Evolutionary conservation across 2,329 filamentous ascomycete species (phyloP), one percentile per base, ranked within the genome.

Genomic region (Colletotrichum tofieldiae): DNA sequence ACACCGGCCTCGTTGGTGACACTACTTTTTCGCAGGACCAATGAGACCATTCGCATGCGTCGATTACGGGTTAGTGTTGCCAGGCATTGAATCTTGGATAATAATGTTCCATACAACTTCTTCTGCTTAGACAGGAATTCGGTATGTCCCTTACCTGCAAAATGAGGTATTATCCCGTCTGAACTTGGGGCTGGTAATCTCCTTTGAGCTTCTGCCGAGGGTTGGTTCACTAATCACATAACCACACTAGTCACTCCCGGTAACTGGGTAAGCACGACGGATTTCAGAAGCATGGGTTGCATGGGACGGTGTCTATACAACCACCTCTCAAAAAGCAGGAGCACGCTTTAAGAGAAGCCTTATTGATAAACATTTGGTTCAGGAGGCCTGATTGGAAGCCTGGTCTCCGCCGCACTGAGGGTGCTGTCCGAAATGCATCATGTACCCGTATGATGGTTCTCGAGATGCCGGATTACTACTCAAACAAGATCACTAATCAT

Each of bases 401-500:
- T 49, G 11, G n/a, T 14, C 11, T 49, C 9, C n/a, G n/a, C 45
- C n/a, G n/a, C 45, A 26, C 45, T 12, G n/a, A 6, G 23, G 20
- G 5, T 39, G 11, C 32, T 23, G 1, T 55, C 14, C 5, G 2
- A 3, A n/a, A 8, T 29, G 6, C 8, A 6, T 20, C n/a, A 23
- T 16, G 37, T 12, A 18, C 16, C 16, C 14, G 7, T 2, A 29
- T 5, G 6, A 3, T 32, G 29, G 29, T 2, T 11, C 12, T 16
- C n/a, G 3, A 16, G 39, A 26, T 37, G 4, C 23, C 8, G 45
- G 56, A 54, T 54, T 49, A 67, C 56, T 67, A 67, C 26, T 62
- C 47, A 29, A 5, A 35, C 11, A 11, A n/a, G 65, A 67, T 63
- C 56, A 63, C 37, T 63, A 62, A 67, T 67, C 65, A 63, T 20